phyloP scores from a whole-genome alignment of 202 grass and related monocot genomes.

The Hordeum pubiflorum region DNA sequence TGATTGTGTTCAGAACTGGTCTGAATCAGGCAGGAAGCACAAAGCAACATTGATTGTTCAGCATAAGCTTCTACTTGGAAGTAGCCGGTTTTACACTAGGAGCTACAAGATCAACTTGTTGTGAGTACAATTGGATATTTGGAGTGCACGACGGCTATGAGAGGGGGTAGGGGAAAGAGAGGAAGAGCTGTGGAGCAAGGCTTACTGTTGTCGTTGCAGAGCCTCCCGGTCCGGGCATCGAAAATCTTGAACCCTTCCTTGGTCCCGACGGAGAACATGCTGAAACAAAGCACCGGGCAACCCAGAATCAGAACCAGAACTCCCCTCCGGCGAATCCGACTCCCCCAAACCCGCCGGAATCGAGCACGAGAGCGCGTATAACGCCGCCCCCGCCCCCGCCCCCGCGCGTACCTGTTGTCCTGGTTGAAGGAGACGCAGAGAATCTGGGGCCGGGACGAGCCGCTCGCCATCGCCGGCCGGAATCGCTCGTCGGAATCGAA shows the following conservation, averaged over 20 bases:
- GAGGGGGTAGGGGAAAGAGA: neutral
- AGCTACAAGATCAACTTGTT: neutral
- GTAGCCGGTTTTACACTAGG: neutral
- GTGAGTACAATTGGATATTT: neutral
- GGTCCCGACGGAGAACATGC: conserved; percentile 71
- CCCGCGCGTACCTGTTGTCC: conserved; percentile 57
- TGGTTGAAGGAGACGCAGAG: conserved; percentile 93
- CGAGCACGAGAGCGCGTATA: neutral
- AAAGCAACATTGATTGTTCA: neutral
- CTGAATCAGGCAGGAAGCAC: neutral
- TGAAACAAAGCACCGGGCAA: conserved; percentile 25
- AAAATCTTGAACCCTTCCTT: conserved; percentile 91
- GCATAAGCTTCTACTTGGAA: neutral
- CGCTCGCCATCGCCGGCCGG: conserved; percentile 50
- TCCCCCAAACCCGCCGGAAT: neutral
- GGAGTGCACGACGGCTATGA: neutral
- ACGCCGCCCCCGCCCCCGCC: too few relatives aligned
- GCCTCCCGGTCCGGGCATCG: conserved; percentile 53
- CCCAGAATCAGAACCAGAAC: neutral
- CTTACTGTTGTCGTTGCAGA: conserved; percentile 71
- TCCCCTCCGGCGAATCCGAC: neutral
- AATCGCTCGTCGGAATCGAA: neutral
- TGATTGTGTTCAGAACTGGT: neutral
- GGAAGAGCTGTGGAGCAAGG: neutral
- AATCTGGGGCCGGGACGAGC: conserved; percentile 49